These are phyloP conservation scores for Penicillium sp. DNA, from an alignment of 2,329 filamentous ascomycete genomes.

Conservation along the genomic window DNA sequence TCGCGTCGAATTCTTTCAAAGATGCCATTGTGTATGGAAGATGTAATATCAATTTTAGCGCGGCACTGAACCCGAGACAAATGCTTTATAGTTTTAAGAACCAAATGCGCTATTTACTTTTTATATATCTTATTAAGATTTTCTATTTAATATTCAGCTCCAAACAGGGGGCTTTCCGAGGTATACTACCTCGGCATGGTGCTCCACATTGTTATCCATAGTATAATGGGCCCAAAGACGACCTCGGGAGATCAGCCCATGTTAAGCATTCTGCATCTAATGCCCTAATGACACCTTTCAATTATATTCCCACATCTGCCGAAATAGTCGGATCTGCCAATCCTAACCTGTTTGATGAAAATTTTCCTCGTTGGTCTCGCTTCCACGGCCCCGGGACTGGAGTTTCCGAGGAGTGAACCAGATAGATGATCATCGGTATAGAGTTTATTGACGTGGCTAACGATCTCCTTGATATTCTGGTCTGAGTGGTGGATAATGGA, in stretches of 20 bases:
- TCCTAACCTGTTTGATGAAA: no score
- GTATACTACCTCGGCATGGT: slow-evolving; percentile 2
- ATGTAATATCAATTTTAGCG: neutral
- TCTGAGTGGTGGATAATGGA: neutral
- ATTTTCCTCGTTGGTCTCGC: neutral
- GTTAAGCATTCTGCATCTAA: neutral
- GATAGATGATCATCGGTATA: neutral
- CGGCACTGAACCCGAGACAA: neutral
- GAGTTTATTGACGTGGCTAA: no score
- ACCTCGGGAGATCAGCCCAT: neutral
- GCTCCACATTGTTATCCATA: neutral
- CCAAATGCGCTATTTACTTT: neutral
- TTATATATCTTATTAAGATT: neutral
- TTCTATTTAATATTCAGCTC: neutral
- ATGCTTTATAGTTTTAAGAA: neutral
- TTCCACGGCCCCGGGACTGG: neutral
- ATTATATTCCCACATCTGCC: no score
- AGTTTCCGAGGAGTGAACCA: neutral
- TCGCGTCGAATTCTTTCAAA: slow-evolving; percentile 12
- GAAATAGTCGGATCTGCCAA: no score
- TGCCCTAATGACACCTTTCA: neutral
- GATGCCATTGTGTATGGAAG: neutral
- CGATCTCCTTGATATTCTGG: neutral
- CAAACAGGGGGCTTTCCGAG: neutral
- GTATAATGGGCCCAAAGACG: neutral